Evolutionary conservation across 2,329 filamentous ascomycete genomes (phyloP), one percentile per base, ranked within the genome.

Genomic region (Exophiala oligosperma): DNA sequence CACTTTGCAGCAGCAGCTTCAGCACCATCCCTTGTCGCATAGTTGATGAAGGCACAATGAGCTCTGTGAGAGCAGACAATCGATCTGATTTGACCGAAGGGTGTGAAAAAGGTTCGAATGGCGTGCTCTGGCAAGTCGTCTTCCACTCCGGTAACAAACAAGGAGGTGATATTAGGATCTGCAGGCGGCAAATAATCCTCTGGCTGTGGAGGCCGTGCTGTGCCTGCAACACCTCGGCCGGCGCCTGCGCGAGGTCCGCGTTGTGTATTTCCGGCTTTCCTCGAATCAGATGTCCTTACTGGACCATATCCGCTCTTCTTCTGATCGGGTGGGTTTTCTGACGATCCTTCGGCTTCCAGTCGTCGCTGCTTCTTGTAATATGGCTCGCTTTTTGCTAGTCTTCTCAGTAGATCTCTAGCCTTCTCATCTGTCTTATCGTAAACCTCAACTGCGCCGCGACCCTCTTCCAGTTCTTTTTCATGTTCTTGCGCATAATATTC

Each of bases 401-500:
- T 82, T 64, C 91, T 83, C 59, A 99, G 74, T 11, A 99, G 77
- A 67, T 99, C 94, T 57, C 93, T 84, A 2, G 92, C 94, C 75
- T 97, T 97, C 71, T 97, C 93, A 68, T 99, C 94, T 1, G 93
- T 94, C 81, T 97, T 96, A 63, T 96, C 92, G 71, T 97, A 97
- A 65, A 90, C 92, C 71, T 97, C 94, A 7, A 91, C 81, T 1
- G 87, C 89, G 5, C 88, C 90, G 63, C 90, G 82, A 2, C 94
- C 94, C 67, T 97, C 92, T 70, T 97, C 92, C 50, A 99, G 92
- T 61, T 95, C 91, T 69, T 88, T 90, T 77, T 97, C 93, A 74
- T 97, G 92, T 71, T 97, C 94, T 72, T 99, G 94, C 12, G 94
- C 94, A 74, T 96, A 99, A 76, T 94, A 99, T 76, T 99, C 92